Evolutionary conservation across 1,284 basidiomycete species (phyloP).

Genomic region (Pascua sp.): DNA sequence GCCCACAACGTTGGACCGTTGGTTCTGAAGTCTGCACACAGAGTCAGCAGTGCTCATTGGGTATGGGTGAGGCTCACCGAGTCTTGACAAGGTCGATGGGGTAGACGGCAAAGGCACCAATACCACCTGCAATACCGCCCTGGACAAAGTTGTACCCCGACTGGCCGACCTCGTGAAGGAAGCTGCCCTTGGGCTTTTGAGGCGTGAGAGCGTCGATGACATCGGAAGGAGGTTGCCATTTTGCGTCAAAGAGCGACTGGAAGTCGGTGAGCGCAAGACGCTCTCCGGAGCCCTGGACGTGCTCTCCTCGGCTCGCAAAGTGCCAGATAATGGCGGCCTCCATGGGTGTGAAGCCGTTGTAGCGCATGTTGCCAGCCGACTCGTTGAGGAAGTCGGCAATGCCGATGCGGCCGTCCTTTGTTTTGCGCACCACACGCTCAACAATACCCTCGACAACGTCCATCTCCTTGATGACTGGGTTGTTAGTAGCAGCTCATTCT

Average conservation of each 20-base stretch:
- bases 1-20: slow-evolving; percentile 88
- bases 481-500: not conserved
- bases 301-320: slow-evolving; percentile 76
- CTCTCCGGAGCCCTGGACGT: slow-evolving; percentile 30
- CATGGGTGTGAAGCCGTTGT: slow-evolving; percentile 91
- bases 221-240: slow-evolving; percentile 20
- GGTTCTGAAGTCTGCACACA: slow-evolving; percentile 75
- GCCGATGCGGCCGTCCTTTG: slow-evolving; percentile 81
- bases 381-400: slow-evolving; percentile 53
- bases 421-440: slow-evolving; percentile 66
- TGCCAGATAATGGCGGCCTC: slow-evolving; percentile 94
- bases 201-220: slow-evolving; percentile 32
- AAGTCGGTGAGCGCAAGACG: slow-evolving; percentile 81
- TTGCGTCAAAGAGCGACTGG: slow-evolving; percentile 72
- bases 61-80: slow-evolving; percentile 41
- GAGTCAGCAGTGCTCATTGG: too few species aligned
- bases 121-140: slow-evolving; percentile 80
- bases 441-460: slow-evolving; percentile 78
- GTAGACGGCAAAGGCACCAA: slow-evolving; percentile 71
- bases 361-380: slow-evolving; percentile 62
- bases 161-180: slow-evolving; percentile 53
- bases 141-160: slow-evolving; percentile 82
- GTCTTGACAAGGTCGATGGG: slow-evolving; percentile 59
- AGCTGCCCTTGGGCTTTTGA: slow-evolving; percentile 16
- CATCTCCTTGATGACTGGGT: slow-evolving; percentile 61